phyloP scores from a whole-genome alignment of 371 early-diverging fungal species.

The Gilbertella persicaria region DNA sequence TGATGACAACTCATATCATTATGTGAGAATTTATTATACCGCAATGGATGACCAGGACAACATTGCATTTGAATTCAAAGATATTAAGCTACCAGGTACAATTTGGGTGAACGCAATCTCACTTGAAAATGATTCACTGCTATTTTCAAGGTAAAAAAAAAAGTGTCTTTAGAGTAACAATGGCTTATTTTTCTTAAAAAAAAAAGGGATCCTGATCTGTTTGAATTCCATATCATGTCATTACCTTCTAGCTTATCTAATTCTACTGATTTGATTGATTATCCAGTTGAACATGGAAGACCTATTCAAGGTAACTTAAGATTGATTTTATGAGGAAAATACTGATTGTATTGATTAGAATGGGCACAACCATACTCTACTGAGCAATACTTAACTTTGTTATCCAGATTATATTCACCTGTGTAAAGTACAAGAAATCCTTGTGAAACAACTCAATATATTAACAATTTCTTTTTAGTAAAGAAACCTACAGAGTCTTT shows the following conservation, averaged over 20 bases:
- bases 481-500: constrained; percentile 32
- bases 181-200: background rate
- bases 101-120: constrained; percentile 40
- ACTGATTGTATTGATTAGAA: constrained; percentile 13
- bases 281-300: constrained; percentile 25
- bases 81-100: constrained; percentile 40
- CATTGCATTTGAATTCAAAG: constrained; percentile 34
- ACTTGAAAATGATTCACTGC: constrained; percentile 30
- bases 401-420: constrained; percentile 35
- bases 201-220: constrained; percentile 42
- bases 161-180: background rate
- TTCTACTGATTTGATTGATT: constrained; percentile 9
- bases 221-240: constrained; percentile 36
- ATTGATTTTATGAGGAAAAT: background rate
- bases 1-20: constrained; percentile 33
- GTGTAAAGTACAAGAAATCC: constrained; percentile 20
- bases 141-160: constrained; percentile 39
- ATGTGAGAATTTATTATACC: constrained; percentile 39
- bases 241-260: constrained; percentile 32
- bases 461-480: constrained; percentile 9
- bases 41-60: background rate
- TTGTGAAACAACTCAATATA: no score
- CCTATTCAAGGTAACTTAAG: constrained; percentile 24
- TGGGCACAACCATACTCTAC: constrained; percentile 30
- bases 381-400: constrained; percentile 14